phyloP scores from a whole-genome alignment of 2,329 filamentous ascomycete species.

The Teratosphaeria destructans region DNA sequence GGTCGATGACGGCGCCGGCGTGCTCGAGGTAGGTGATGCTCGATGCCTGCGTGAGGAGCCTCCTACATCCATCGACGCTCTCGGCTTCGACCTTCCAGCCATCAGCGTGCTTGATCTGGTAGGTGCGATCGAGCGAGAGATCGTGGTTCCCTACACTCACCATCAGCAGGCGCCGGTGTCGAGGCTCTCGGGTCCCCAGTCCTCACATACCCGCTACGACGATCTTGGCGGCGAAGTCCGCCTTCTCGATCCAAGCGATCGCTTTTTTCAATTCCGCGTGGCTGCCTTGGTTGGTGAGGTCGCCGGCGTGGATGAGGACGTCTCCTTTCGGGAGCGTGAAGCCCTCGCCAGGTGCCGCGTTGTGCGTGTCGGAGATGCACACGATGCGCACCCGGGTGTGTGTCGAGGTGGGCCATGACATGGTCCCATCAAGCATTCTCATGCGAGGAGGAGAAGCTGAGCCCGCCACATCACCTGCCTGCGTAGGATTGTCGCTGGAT shows the following conservation, averaged over 20 bases:
- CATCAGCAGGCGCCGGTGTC: background rate
- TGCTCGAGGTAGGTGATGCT: slow-evolving; percentile 58
- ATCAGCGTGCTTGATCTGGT: slow-evolving; percentile 18
- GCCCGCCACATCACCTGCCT: background rate
- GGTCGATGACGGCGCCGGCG: slow-evolving; percentile 41
- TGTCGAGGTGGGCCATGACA: background rate
- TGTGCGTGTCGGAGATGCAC: slow-evolving; percentile 70
- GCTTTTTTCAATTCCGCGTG: slow-evolving; percentile 47
- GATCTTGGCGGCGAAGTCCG: slow-evolving; percentile 60
- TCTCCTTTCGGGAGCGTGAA: slow-evolving; percentile 60
- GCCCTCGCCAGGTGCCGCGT: slow-evolving; percentile 42
- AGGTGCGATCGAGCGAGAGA: slow-evolving; percentile 50
- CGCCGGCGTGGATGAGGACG: slow-evolving; percentile 65
- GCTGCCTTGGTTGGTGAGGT: slow-evolving; percentile 64
- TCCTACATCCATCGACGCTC: background rate
- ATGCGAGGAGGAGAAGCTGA: too few species aligned
- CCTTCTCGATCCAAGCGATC: slow-evolving; percentile 56
- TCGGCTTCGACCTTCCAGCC: slow-evolving; percentile 11
- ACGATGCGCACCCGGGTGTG: slow-evolving; percentile 51
- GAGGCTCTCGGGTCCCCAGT: background rate
- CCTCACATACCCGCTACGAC: slow-evolving; percentile 50
- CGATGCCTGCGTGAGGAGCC: slow-evolving; percentile 38
- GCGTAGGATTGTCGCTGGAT: background rate
- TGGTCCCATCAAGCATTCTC: background rate
- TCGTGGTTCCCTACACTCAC: slow-evolving; percentile 58